Evolutionary conservation across 1,284 basidiomycete species (phyloP), one percentile per base, ranked within the genome.

Genomic region (Leccinum variabile): DNA sequence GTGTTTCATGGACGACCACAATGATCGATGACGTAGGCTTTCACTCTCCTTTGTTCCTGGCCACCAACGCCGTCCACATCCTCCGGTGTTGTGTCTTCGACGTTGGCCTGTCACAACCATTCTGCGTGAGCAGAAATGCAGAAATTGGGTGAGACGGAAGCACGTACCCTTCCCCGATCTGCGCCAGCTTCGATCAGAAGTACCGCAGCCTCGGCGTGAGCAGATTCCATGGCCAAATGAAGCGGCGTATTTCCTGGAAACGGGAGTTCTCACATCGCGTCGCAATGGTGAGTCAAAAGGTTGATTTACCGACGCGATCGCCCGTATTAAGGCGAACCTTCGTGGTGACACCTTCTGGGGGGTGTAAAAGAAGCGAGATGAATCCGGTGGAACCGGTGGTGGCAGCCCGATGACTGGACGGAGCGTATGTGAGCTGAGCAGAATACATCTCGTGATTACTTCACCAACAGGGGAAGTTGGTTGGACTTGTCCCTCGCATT

Each of bases 221-320:
- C 95, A 61, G 91, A 95, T 73, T 98, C 95, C 86, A 98, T 89
- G 6, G 95, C 95, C 50, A 98, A 86, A 80, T 98, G 95, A n/a
- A 98, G 80, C 1, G 95, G 94, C 1, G 95, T 97, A 73, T 97
- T 96, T 54, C 95, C 95, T 91, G 32, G 35, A n/a, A 58, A 62
- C 41, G 44, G 3, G 18, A 58, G 14, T 4, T 8, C 44, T 63
- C 16, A 63, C 18, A 25, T 18, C 2, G 56, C 54, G 44, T 49
- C n/a, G 44, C 50, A 22, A 22, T 37, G 55, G 16, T 35, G 22
- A 14, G 28, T 25, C n/a, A 30, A 59, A 62, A 44, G 18, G 57
- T 59, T 50, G 16, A 76, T 80, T 72, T 73, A 92, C 93, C 92
- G 50, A 93, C 83, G 64, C 94, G 84, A 81, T 97, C 94, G 56